Percentiles rank a stretch among this genome's conserved stretches.
Evolutionary conservation across 306 rosid species (phyloP).

Genomic region (Gastrolobium villosum): DNA sequence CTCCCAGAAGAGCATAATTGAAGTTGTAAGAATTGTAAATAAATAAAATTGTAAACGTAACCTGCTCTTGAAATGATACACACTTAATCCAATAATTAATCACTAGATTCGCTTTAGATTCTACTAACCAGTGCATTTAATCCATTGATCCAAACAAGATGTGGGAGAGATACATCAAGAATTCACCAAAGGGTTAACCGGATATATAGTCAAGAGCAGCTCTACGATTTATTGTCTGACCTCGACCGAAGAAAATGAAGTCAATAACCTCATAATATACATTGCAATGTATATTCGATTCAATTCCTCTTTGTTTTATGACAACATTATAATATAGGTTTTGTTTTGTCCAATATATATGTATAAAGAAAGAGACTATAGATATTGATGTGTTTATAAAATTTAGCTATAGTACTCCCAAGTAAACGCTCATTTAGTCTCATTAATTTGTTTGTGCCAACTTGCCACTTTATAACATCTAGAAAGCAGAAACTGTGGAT

Average conservation of each 20-base stretch:
- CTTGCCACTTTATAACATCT: conserved; percentile 31
- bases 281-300: not conserved
- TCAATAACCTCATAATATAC: not conserved
- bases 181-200: not conserved
- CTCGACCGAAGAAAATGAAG: conserved; percentile 26
- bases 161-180: not conserved
- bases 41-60: no score
- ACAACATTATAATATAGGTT: not conserved
- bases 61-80: no score
- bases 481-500: conserved; percentile 29
- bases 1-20: no score
- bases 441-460: conserved; percentile 13
- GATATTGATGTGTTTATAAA: not conserved
- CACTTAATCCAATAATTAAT: no score
- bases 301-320: not conserved
- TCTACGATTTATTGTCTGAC: not conserved
- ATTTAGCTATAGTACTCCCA: conserved; percentile 1
- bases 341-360: conserved; percentile 7
- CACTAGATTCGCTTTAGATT: not conserved
- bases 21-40: no score
- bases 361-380: not conserved
- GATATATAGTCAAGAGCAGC: not conserved
- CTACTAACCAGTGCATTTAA: not conserved
- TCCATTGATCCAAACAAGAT: not conserved
- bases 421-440: conserved; percentile 9